Base-by-base conservation (phyloP, 192 early-diverging fungal genomes). In the Backusella sp. region DNA sequence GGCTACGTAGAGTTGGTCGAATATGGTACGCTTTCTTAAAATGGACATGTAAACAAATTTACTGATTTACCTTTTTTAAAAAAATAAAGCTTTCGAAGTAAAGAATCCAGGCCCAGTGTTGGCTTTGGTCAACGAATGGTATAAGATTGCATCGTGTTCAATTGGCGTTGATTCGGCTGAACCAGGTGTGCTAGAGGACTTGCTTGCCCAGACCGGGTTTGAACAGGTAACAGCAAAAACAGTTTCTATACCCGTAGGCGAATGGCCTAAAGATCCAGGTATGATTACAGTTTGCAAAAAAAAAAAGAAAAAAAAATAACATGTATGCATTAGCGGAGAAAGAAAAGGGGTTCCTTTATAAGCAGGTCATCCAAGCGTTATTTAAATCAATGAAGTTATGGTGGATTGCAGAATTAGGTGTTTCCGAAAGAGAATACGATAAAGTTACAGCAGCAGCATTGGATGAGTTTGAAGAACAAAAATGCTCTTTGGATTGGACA, bases 1-100 rank as follows among this genome's bases (percentile, higher is more conserved):
- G 88, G 86, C 2, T 79, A 73, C 42, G 37, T 89, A 0, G 85
- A 89, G 49, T 71, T 89, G 0, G 81, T 87, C 19, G 84, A 89
- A 74, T 69, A 77, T 34, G 72, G 76, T 75, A 81, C 66, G 3
- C 5, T 17, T 17, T 8, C 26, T 34, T 21, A 56, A 19, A 39
- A 14, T 62, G 11, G 32, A 56, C 12, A 62, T 62, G 26, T 62
- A 17, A 35, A 49, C 46, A 49, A 49, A 49, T 19, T 70, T 66
- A 35, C 56, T 46, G 59, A 39, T 26, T 66, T 42, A 1, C n/a
- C 42, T 67, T 67, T 44, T 23, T 37, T 28, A 14, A 19, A 30
- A 30, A 52, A 39, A 23, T 21, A 35, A 12, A 62, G 53, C 39
- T 37, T 53, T 74, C 28, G 41, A 70, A 1, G 44, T 70, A 34